phyloP scores from a whole-genome alignment of 1,139 yeast species.

The Geotrichum aggregatum region DNA sequence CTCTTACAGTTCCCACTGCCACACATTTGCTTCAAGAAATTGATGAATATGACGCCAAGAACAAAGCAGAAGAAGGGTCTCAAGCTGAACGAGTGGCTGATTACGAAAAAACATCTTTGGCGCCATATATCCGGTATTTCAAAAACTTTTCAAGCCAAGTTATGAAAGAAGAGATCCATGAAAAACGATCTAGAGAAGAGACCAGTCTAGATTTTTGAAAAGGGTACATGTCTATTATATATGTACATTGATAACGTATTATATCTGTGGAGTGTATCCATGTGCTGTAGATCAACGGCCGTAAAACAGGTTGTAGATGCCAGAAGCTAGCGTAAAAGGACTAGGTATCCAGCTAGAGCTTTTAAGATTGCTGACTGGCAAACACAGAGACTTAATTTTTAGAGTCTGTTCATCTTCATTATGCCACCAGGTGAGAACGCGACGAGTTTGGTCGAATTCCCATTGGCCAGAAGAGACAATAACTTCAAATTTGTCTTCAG shows the following conservation, averaged over 20 bases:
- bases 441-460: conserved; percentile 48
- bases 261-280: too few relatives aligned
- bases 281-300: neutral
- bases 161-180: conserved; percentile 49
- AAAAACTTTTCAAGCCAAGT: conserved; percentile 57
- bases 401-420: conserved; percentile 41
- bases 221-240: too few relatives aligned
- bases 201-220: conserved; percentile 27
- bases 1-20: conserved; percentile 75
- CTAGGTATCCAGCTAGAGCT: neutral
- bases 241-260: too few relatives aligned
- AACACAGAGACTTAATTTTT: conserved; percentile 19
- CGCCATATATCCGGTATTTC: conserved; percentile 71
- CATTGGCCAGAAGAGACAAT: conserved; percentile 53
- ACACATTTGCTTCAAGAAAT: conserved; percentile 55
- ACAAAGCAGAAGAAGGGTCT: conserved; percentile 22
- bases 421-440: conserved; percentile 71
- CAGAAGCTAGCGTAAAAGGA: neutral
- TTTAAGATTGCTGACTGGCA: neutral
- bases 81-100: conserved; percentile 38
- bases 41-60: conserved; percentile 44
- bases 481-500: conserved; percentile 42
- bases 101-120: conserved; percentile 65
- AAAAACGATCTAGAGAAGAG: conserved; percentile 25
- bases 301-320: neutral